phyloP scores from a whole-genome alignment of 495 filamentous ascomycete species.

The Neurospora sp. region DNA sequence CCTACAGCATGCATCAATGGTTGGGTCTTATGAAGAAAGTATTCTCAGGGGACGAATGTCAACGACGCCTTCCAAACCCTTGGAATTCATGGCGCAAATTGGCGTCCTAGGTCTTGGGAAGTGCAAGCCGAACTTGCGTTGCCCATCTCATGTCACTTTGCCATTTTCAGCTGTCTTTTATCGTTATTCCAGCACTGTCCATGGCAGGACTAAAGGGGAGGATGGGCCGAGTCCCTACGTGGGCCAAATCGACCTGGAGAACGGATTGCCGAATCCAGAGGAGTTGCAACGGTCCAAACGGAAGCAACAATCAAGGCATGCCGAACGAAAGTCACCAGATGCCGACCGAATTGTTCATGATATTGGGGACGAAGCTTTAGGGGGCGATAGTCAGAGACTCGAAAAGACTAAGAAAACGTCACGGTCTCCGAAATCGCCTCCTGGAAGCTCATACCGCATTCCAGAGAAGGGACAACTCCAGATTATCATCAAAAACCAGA shows the following conservation, averaged over 20 bases:
- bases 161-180: conserved; percentile 97
- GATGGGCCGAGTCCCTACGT: conserved; percentile 95
- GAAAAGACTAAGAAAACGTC: conserved; percentile 50
- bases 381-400: conserved; percentile 25
- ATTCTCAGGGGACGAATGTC: conserved; percentile 95
- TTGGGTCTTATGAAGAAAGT: conserved; percentile 95
- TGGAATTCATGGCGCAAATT: conserved; percentile 93
- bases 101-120: conserved; percentile 85
- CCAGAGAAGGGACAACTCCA: conserved; percentile 92
- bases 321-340: conserved; percentile 17
- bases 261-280: conserved; percentile 47
- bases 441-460: conserved; percentile 86
- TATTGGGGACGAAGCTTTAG: conserved; percentile 17
- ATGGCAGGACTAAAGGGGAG: conserved; percentile 50
- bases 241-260: conserved; percentile 84
- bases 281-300: conserved; percentile 34
- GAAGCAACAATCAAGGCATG: conserved; percentile 31
- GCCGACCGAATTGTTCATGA: conserved; percentile 20
- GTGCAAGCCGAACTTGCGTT: conserved; percentile 76
- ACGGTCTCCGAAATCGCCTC: conserved; percentile 62
- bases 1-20: conserved; percentile 83
- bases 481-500: conserved; percentile 93
- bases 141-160: conserved; percentile 83
- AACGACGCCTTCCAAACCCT: conserved; percentile 83
- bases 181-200: conserved; percentile 62